Conservation (phyloP, 2,329 filamentous ascomycete species). For the Corynespora cassiicola region DNA sequence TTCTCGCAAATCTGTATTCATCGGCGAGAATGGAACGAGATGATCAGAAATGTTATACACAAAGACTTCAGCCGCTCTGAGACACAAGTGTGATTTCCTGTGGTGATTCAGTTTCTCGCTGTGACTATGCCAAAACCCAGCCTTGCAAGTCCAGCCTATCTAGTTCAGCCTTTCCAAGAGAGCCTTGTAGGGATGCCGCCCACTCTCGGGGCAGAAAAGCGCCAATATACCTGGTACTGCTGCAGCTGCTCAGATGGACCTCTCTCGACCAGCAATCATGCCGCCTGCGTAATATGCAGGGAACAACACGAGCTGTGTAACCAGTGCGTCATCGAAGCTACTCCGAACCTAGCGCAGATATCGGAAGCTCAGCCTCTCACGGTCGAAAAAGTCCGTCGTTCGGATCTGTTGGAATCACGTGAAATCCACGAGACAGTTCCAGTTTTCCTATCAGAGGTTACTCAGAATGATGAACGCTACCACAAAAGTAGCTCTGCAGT, state of each 20-base stretch:
- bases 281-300: too few relatives aligned
- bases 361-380: too few relatives aligned
- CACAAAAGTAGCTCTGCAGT: too few relatives aligned
- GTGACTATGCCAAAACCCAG: slow-evolving; percentile 4
- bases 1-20: slow-evolving; percentile 3
- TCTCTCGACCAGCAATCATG: too few relatives aligned
- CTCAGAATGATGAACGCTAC: too few relatives aligned
- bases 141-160: slow-evolving; percentile 2
- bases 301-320: too few relatives aligned
- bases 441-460: too few relatives aligned
- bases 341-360: too few relatives aligned
- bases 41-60: background rate
- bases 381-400: too few relatives aligned
- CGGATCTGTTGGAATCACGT: too few relatives aligned
- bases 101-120: background rate
- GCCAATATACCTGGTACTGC: slow-evolving; percentile 7
- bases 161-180: slow-evolving; percentile 1
- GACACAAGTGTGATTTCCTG: slow-evolving; percentile 10
- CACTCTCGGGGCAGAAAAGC: background rate
- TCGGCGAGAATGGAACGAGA: slow-evolving; percentile 5
- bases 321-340: too few relatives aligned
- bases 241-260: slow-evolving; percentile 6
- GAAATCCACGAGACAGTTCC: too few relatives aligned
- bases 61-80: slow-evolving; percentile 1
- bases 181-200: slow-evolving; percentile 6